Conservation (phyloP, 768 basidiomycete species). For the Mrakia frigida region DNA sequence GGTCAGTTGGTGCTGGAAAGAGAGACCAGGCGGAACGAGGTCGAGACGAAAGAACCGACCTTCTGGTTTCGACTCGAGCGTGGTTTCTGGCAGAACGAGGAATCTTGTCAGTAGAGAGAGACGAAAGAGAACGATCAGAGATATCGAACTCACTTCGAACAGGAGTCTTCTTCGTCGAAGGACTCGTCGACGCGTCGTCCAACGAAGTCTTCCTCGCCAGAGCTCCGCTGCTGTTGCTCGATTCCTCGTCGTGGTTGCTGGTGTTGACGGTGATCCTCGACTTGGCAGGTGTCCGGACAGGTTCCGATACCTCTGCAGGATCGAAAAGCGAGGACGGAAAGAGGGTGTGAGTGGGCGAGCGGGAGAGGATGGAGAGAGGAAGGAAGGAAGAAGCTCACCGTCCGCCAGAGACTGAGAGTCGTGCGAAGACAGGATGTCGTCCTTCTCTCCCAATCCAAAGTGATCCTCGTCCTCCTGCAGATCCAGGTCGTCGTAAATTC, state of each 20-base stretch:
- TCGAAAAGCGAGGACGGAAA: not conserved
- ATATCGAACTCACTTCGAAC: conserved; percentile 52
- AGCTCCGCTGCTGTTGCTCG: conserved; percentile 21
- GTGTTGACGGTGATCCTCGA: not conserved
- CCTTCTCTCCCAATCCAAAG: conserved; percentile 60
- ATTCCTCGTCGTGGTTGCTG: conserved; percentile 27
- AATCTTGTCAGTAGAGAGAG: not conserved
- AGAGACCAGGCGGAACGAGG: no score
- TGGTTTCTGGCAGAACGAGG: conserved; percentile 32
- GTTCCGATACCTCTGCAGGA: not conserved
- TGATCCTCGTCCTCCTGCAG: conserved; percentile 96
- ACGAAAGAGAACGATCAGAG: not conserved
- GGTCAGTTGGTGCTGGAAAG: not conserved
- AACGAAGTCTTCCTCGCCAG: conserved; percentile 9
- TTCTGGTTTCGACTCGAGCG: conserved; percentile 38
- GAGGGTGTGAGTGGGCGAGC: no score
- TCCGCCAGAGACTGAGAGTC: conserved; percentile 59
- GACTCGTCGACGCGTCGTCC: conserved; percentile 37
- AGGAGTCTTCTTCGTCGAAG: conserved; percentile 40
- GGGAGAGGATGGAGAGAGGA: not conserved
- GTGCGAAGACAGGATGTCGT: conserved; percentile 68
- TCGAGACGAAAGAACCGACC: conserved; percentile 20
- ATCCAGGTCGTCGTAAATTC: conserved; percentile 94
- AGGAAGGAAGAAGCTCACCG: conserved; percentile 29
- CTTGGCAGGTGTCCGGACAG: conserved; percentile 11